A percentile compares a stretch with the other conserved stretches of the same genome.
Conservation (phyloP, 129 eudicot genomes). For the Pseudognaphalium luteoalbum region DNA sequence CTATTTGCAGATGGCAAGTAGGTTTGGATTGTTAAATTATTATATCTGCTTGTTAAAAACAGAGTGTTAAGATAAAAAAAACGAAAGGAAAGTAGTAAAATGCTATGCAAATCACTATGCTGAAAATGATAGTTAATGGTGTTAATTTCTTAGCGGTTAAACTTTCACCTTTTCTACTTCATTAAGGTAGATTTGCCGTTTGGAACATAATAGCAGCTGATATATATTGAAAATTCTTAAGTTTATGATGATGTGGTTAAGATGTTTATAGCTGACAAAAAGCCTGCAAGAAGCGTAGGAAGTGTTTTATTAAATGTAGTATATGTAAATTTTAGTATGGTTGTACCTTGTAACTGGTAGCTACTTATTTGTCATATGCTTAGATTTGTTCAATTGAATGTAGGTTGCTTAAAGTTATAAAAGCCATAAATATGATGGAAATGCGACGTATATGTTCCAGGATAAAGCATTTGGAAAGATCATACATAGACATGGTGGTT, state of each 20-base stretch:
- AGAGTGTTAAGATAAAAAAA: not conserved
- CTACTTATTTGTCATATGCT: not conserved
- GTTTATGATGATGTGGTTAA: not conserved
- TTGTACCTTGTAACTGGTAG: not conserved
- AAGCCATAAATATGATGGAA: slow-evolving; percentile 20
- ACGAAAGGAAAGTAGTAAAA: not conserved
- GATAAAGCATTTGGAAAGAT: slow-evolving; percentile 91
- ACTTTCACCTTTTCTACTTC: not conserved
- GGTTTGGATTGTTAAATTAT: not conserved
- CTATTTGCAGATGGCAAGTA: not conserved
- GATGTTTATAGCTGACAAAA: not conserved
- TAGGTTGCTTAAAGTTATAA: slow-evolving; percentile 17
- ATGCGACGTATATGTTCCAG: slow-evolving; percentile 31
- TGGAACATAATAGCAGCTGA: not conserved
- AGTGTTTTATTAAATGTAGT: too few species aligned
- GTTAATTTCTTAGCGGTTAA: not conserved
- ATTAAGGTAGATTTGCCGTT: not conserved
- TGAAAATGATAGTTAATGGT: not conserved
- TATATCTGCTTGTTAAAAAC: not conserved
- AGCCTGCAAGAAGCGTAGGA: not conserved
- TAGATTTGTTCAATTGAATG: slow-evolving; percentile 5
- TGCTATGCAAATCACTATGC: not conserved
- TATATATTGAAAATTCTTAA: too few species aligned
- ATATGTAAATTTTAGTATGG: not conserved
- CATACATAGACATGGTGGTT: slow-evolving; percentile 83